phyloP scores from a whole-genome alignment of 371 early-diverging fungal genomes.

The Rhizopus delemar region DNA sequence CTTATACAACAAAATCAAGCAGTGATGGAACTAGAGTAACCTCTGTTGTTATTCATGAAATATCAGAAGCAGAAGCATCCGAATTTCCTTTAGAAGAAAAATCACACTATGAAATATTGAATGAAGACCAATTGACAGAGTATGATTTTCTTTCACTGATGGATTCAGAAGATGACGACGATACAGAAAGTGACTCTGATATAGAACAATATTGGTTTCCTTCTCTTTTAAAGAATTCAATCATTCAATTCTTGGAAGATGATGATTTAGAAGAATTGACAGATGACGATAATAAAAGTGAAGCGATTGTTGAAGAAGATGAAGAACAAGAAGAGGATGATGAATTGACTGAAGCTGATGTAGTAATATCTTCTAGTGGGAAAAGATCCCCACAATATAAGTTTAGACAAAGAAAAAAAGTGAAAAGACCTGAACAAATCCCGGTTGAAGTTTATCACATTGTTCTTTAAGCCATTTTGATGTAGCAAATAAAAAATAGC shows the following conservation, averaged over 20 bases:
- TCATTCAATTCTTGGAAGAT: slow-evolving; percentile 26
- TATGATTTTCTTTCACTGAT: slow-evolving; percentile 24
- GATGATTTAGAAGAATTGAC: slow-evolving; percentile 9
- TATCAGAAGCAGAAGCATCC: slow-evolving; percentile 18
- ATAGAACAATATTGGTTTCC: slow-evolving; percentile 33
- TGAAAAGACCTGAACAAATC: slow-evolving; percentile 16
- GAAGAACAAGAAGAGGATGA: slow-evolving; percentile 11
- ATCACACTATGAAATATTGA: slow-evolving; percentile 18
- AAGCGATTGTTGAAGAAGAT: slow-evolving; percentile 3
- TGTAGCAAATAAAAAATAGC: too few species aligned
- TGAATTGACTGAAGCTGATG: not conserved
- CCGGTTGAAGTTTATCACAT: slow-evolving; percentile 24
- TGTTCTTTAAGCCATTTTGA: slow-evolving; percentile 2
- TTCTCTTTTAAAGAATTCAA: slow-evolving; percentile 15
- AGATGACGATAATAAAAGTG: not conserved
- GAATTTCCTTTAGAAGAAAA: slow-evolving; percentile 3
- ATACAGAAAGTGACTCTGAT: slow-evolving; percentile 19
- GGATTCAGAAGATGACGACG: slow-evolving; percentile 15
- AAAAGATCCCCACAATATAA: not conserved
- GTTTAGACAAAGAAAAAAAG: slow-evolving; percentile 6
- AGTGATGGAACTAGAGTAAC: not conserved
- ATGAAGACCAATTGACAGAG: slow-evolving; percentile 22
- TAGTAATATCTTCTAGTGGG: not conserved
- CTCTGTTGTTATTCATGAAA: slow-evolving; percentile 18
- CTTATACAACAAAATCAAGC: not conserved